A percentile compares a stretch with the other conserved stretches of the same genome.
These are phyloP conservation scores for Phaeoacremonium minimum DNA, from an alignment of 2,329 filamentous ascomycete genomes.

Conservation along the genomic window DNA sequence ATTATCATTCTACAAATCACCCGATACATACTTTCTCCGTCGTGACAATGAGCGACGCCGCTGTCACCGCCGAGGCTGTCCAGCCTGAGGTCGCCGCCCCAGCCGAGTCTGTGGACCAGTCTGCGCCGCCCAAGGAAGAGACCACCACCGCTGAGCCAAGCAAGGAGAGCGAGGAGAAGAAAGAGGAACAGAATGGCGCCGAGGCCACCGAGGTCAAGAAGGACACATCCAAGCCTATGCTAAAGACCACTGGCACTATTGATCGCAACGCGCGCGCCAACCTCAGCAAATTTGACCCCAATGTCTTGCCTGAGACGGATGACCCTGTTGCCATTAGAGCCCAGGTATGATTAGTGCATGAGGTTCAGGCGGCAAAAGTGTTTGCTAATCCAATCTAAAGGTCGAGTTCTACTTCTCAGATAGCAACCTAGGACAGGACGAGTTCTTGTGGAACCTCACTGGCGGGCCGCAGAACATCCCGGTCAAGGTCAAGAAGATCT, in stretches of 20 bases:
- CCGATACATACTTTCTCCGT: too few species aligned
- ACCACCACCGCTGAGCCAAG: constrained; percentile 17
- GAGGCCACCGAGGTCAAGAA: constrained; percentile 17
- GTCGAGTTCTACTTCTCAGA: constrained; percentile 97
- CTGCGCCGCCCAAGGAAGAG: constrained; percentile 13
- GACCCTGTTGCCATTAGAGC: constrained; percentile 79
- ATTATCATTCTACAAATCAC: too few species aligned
- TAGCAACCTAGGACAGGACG: constrained; percentile 83
- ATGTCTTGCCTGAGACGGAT: constrained; percentile 62
- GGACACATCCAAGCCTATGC: constrained; percentile 20
- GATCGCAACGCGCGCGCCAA: constrained; percentile 37
- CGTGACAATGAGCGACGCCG: constrained; percentile 16
- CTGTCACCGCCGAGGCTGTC: constrained; percentile 14
- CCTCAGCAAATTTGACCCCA: constrained; percentile 69
- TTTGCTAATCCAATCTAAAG: constrained; percentile 36
- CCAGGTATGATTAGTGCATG: constrained; percentile 54
- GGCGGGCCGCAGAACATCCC: constrained; percentile 78
- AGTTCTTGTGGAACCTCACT: constrained; percentile 76
- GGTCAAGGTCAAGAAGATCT: constrained; percentile 72
- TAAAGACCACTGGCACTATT: constrained; percentile 39
- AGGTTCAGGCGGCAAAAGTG: not conserved
- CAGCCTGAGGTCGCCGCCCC: constrained; percentile 11
- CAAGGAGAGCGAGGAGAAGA: constrained; percentile 16
- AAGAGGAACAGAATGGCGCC: constrained; percentile 16
- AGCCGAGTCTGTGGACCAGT: constrained; percentile 22